Conservation (phyloP, 2,329 filamentous ascomycete species). For the Diaporthe australafricana region DNA sequence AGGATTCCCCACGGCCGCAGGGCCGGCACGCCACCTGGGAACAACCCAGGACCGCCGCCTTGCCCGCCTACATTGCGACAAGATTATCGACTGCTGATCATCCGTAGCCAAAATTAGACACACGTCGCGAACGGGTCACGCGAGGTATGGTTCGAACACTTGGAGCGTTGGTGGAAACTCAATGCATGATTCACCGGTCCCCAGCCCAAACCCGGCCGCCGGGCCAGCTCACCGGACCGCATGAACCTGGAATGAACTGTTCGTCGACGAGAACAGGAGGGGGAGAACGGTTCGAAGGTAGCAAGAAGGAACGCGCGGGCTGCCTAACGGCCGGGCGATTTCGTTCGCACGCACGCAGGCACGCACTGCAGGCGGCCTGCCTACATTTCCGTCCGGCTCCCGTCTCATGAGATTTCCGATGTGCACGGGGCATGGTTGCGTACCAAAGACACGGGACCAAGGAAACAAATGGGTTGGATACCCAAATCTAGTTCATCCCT, state of each 20-base stretch:
- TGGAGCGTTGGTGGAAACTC: not conserved
- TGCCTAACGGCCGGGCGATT: conserved; percentile 33
- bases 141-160: conserved; percentile 12
- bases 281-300: not conserved
- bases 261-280: conserved; percentile 14
- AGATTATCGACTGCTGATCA: conserved; percentile 19
- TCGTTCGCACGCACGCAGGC: not conserved
- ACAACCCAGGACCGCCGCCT: conserved; percentile 18
- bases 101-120: conserved; percentile 8
- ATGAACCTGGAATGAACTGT: not conserved
- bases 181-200: conserved; percentile 19
- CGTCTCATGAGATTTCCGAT: conserved; percentile 29
- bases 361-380: conserved; percentile 34
- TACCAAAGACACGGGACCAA: conserved; percentile 24
- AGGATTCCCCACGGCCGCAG: conserved; percentile 20
- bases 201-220: conserved; percentile 18
- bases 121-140: conserved; percentile 22
- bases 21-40: conserved; percentile 17
- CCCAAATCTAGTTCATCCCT: not conserved
- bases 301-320: not conserved
- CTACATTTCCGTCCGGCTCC: conserved; percentile 32
- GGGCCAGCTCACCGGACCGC: conserved; percentile 24
- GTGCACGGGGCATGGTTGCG: conserved; percentile 20
- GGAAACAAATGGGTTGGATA: conserved; percentile 11
- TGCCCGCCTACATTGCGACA: conserved; percentile 23